Conservation (phyloP, 192 early-diverging fungal species). For the Ambispora gerdemannii region DNA sequence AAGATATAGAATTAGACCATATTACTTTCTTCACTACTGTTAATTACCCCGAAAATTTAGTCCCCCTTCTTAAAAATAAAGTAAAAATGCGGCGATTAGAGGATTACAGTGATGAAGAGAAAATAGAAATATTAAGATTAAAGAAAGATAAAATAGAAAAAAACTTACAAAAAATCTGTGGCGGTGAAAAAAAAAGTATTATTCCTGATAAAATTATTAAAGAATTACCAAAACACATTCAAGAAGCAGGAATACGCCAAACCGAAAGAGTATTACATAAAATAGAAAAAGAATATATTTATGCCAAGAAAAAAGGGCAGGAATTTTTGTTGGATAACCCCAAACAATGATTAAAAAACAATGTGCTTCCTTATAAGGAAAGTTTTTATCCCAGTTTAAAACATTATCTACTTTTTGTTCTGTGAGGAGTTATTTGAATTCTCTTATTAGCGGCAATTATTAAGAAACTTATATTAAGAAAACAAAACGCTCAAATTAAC, state of each 20-base stretch:
- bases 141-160: conserved; percentile 4
- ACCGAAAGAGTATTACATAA: neutral
- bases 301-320: neutral
- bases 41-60: conserved; percentile 6
- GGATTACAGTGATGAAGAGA: neutral
- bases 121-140: conserved; percentile 5
- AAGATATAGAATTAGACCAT: neutral
- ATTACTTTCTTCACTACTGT: conserved; percentile 24
- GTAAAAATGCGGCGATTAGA: neutral
- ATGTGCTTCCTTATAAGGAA: neutral
- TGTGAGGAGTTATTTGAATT: neutral
- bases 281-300: conserved; percentile 1
- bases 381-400: neutral
- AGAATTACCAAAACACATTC: neutral
- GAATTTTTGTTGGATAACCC: neutral
- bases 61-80: neutral
- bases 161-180: neutral
- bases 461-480: conserved; percentile 14
- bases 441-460: neutral
- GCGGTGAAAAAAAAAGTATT: too few species aligned
- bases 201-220: too few species aligned
- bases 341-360: conserved; percentile 8
- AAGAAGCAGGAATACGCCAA: neutral
- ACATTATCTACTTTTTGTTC: neutral
- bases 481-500: neutral